Evolutionary conservation across 495 filamentous ascomycete species (phyloP).

Genomic region (Talaromyces proteolyticus): DNA sequence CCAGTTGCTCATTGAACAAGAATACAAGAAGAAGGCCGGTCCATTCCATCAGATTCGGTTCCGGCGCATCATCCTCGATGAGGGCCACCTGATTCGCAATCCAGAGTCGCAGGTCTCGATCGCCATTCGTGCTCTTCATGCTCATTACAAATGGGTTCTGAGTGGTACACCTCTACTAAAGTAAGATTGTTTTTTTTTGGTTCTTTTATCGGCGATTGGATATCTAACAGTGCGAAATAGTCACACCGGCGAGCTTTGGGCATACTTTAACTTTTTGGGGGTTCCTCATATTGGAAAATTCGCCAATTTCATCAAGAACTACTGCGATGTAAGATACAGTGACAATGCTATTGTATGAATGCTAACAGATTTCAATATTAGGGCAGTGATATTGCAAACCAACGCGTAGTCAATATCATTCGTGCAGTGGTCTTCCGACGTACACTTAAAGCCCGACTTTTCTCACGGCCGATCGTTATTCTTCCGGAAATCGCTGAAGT

Average conservation of each 20-base stretch:
- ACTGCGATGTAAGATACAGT: constrained; percentile 21
- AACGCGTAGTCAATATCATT: constrained; percentile 33
- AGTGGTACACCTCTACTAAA: constrained; percentile 60
- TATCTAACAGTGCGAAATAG: constrained; percentile 11
- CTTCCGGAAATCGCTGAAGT: constrained; percentile 38
- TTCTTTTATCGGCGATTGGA: too few relatives aligned
- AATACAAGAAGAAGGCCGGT: constrained; percentile 26
- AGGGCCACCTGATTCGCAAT: constrained; percentile 60
- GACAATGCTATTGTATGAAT: background rate
- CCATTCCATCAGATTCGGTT: constrained; percentile 44
- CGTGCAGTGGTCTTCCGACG: constrained; percentile 45
- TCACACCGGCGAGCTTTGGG: constrained; percentile 44
- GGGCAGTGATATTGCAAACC: constrained; percentile 15
- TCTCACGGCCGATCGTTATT: constrained; percentile 48
- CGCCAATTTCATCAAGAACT: constrained; percentile 43
- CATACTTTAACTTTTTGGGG: constrained; percentile 54
- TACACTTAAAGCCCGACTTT: constrained; percentile 44
- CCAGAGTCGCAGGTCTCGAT: constrained; percentile 34
- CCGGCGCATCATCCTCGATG: constrained; percentile 51
- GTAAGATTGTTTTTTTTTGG: constrained; percentile 9
- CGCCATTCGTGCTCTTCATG: constrained; percentile 47
- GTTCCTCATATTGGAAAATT: constrained; percentile 36
- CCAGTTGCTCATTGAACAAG: constrained; percentile 26
- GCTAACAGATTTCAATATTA: too few relatives aligned
- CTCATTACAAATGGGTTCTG: constrained; percentile 52